Base-by-base conservation (phyloP, 1,284 basidiomycete species). In the Filobasidium uniguttulatum region DNA sequence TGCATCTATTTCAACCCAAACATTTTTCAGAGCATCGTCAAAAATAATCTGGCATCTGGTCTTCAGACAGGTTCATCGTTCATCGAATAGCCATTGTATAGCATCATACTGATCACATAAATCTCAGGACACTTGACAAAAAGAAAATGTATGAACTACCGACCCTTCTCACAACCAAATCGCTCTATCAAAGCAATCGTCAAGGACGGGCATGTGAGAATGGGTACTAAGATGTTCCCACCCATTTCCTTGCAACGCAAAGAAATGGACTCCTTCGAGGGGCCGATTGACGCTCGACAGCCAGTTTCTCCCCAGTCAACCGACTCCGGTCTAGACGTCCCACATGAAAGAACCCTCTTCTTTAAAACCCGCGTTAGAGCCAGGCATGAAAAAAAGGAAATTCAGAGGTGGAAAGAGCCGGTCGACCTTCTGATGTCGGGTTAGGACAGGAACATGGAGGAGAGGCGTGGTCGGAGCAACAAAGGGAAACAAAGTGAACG, bases 401-500 rank as follows among this genome's bases (percentile, higher is more conserved):
- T n/a, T n/a, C n/a, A n/a, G n/a, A n/a, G n/a, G n/a, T n/a, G n/a
- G n/a, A n/a, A n/a, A n/a, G n/a, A n/a, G n/a, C n/a, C n/a, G n/a
- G n/a, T n/a, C n/a, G n/a, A n/a, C n/a, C n/a, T n/a, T n/a, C n/a
- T n/a, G n/a, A n/a, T n/a, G n/a, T n/a, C n/a, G n/a, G n/a, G n/a
- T n/a, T n/a, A n/a, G n/a, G n/a, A n/a, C n/a, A n/a, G n/a, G n/a
- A n/a, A n/a, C n/a, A n/a, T n/a, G 5, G 40, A 28, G 29, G 40
- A 40, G 40, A 15, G 40, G 12, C 26, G 36, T 43, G 40, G 40
- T 15, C 40, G 40, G 40, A 43, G 40, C 40, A 43, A 43, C 40
- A 43, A 43, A 43, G 40, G 40, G 40, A 43, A 43, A 43, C 40
- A 28, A 43, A 43, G 40, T 43, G 29, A 43, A 43, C 40, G 40